These are phyloP conservation scores for Nicotiana tomentosiformis DNA, from an alignment of 257 asterid species.

Conservation along the genomic window DNA sequence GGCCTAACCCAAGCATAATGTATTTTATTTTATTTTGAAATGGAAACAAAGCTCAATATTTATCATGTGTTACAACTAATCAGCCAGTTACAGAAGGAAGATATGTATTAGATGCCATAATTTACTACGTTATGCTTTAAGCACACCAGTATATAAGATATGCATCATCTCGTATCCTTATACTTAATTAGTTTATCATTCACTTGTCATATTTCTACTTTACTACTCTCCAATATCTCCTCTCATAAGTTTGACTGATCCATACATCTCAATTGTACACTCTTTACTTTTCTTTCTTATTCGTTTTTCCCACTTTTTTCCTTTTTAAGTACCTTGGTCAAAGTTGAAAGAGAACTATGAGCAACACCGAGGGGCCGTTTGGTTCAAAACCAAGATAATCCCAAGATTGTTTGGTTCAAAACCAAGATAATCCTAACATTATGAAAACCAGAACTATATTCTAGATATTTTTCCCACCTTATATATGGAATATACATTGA, in stretches of 20 bases:
- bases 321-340: neutral
- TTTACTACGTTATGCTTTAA: neutral
- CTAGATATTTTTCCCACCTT: no score
- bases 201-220: neutral
- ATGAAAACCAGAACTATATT: no score
- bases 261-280: neutral
- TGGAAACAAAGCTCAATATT: no score
- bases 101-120: neutral
- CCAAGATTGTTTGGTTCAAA: no score
- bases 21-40: no score
- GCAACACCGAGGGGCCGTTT: no score
- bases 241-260: neutral
- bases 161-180: neutral
- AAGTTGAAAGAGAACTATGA: neutral
- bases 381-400: no score
- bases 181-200: no score
- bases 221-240: neutral
- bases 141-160: neutral
- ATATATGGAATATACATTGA: no score
- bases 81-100: neutral
- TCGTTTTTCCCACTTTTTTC: neutral
- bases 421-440: no score
- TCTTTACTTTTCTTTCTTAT: neutral
- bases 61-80: no score
- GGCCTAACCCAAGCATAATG: no score